Conservation (phyloP, 1,284 basidiomycete species). For the Boletus semigastroideus region DNA sequence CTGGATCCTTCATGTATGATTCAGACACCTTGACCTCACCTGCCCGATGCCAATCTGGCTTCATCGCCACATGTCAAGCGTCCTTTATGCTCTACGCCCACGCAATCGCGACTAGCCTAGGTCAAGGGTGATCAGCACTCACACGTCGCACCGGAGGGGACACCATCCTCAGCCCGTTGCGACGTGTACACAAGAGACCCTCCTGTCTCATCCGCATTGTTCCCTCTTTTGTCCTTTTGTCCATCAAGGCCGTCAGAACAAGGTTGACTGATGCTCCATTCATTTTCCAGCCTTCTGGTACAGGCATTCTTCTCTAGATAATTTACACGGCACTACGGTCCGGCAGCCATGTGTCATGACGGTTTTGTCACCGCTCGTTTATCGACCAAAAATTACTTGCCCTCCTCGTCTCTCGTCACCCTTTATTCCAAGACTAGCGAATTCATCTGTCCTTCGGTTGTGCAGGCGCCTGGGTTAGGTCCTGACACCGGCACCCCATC, state of each 20-base stretch:
- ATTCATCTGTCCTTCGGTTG: too few relatives aligned
- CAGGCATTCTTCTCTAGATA: background rate
- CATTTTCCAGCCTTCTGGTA: background rate
- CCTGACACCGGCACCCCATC: background rate
- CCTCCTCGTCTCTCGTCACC: too few relatives aligned
- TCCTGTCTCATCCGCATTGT: background rate
- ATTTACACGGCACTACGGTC: background rate
- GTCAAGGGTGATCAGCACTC: background rate
- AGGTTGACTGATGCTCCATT: background rate
- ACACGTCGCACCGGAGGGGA: background rate
- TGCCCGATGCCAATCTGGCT: constrained; percentile 25
- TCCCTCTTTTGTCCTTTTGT: background rate
- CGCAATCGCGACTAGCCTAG: background rate
- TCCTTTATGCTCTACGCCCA: constrained; percentile 31
- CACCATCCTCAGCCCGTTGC: too few relatives aligned
- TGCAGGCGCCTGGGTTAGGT: too few relatives aligned
- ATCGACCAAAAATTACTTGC: too few relatives aligned
- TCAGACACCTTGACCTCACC: too few relatives aligned
- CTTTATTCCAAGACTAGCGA: too few relatives aligned
- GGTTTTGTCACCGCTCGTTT: too few relatives aligned
- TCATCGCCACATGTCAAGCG: constrained; percentile 8
- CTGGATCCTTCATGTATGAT: too few relatives aligned
- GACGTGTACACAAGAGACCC: too few relatives aligned
- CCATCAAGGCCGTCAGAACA: background rate
- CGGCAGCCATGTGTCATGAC: background rate